Conservation (phyloP, 2,329 filamentous ascomycete species). For the Aspergillus fijiensis region DNA sequence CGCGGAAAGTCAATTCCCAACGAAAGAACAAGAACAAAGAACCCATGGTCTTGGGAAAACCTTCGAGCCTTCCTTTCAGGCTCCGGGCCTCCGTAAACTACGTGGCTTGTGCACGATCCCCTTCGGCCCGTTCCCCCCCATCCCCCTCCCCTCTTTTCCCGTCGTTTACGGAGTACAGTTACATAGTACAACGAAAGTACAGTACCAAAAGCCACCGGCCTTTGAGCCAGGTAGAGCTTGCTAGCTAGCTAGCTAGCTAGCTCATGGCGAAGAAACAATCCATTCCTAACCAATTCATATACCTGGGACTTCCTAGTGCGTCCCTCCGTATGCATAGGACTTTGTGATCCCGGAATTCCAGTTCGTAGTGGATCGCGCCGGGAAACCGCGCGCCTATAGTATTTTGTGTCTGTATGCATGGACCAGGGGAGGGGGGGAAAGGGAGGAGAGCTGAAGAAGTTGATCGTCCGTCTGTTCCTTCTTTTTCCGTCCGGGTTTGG, state of each 20-base stretch:
- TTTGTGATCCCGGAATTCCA: constrained; percentile 12
- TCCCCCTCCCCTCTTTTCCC: too few relatives aligned
- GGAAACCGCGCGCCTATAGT: background rate
- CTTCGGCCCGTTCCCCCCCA: background rate
- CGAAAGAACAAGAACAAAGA: background rate
- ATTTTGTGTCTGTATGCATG: background rate
- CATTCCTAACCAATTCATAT: background rate
- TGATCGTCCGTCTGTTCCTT: background rate
- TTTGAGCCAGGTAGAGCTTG: too few relatives aligned
- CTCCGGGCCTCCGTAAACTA: background rate
- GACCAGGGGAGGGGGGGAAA: background rate
- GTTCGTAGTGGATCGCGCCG: constrained; percentile 4
- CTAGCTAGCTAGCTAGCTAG: too few relatives aligned
- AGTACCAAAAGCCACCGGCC: background rate
- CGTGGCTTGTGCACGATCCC: background rate
- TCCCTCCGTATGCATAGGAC: constrained; percentile 12
- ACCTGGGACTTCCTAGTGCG: constrained; percentile 4
- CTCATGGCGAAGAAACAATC: background rate
- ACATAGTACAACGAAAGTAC: too few relatives aligned
- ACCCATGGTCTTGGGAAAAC: background rate
- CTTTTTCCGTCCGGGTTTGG: too few relatives aligned
- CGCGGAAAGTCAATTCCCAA: background rate
- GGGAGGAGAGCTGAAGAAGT: background rate
- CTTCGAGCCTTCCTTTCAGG: background rate
- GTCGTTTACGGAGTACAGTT: background rate